phyloP scores from a whole-genome alignment of 345 rosid species.

The Draba incana region DNA sequence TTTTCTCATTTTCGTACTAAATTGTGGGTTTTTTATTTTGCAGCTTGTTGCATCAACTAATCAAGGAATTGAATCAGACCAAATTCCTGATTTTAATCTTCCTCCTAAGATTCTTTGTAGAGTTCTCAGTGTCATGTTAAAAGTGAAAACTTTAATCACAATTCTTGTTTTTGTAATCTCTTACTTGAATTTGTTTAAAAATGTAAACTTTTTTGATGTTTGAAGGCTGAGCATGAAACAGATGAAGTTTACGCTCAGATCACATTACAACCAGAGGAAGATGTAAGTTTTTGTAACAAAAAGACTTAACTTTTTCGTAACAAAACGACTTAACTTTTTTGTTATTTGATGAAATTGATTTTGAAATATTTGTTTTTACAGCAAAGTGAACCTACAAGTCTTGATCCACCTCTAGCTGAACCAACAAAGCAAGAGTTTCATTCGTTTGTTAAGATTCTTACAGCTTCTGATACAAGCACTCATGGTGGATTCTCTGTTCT shows the following conservation, averaged over 20 bases:
- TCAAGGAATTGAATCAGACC: slow-evolving; percentile 62
- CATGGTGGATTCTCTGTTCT: slow-evolving; percentile 95
- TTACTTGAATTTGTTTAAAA: background rate
- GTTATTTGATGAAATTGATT: background rate
- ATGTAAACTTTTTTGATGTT: background rate
- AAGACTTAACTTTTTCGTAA: too few species aligned
- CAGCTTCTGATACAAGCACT: slow-evolving; percentile 92
- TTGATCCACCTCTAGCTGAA: slow-evolving; percentile 54
- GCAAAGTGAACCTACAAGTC: slow-evolving; percentile 70
- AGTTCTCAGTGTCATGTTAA: slow-evolving; percentile 60
- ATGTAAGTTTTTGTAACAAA: slow-evolving; percentile 48
- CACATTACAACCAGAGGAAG: slow-evolving; percentile 66
- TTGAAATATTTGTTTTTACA: slow-evolving; percentile 21
- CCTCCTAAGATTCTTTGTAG: slow-evolving; percentile 82
- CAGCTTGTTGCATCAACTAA: slow-evolving; percentile 90
- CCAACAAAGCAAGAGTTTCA: slow-evolving; percentile 53
- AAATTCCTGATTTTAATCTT: slow-evolving; percentile 64
- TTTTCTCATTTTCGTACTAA: slow-evolving; percentile 9
- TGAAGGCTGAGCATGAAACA: slow-evolving; percentile 72
- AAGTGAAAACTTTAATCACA: slow-evolving; percentile 45
- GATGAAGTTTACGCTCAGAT: slow-evolving; percentile 95
- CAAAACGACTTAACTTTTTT: too few species aligned
- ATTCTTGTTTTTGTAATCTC: background rate
- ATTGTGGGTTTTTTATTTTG: background rate
- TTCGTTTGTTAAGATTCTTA: slow-evolving; percentile 80